Evolutionary conservation across 1,284 basidiomycete species (phyloP).

Genomic region (Marasmius sp.): DNA sequence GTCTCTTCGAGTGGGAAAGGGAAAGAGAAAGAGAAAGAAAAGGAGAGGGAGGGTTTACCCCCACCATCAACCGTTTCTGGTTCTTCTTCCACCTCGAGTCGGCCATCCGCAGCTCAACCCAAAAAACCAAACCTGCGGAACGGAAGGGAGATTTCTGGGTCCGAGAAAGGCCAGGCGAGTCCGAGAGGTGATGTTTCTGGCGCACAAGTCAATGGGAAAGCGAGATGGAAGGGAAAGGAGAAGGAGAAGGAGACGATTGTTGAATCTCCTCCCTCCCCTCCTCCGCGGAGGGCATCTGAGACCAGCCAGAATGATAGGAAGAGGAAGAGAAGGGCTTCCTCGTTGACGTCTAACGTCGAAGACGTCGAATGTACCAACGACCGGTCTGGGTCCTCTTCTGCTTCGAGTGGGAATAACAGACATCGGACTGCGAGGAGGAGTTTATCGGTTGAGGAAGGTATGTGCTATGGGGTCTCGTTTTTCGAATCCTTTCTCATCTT

Average conservation of each 20-base stretch:
- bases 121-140: not conserved
- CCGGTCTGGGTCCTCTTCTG: not conserved
- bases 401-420: not conserved
- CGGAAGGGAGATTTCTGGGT: not conserved
- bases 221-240: not conserved
- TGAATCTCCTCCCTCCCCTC: not conserved
- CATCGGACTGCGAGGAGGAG: not conserved
- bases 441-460: too few species aligned
- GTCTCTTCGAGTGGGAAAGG: not conserved
- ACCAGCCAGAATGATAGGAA: not conserved
- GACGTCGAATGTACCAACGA: too few species aligned
- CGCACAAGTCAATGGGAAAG: not conserved
- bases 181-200: not conserved
- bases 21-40: too few species aligned
- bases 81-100: not conserved
- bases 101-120: not conserved
- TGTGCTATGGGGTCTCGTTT: not conserved
- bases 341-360: not conserved
- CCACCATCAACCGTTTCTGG: not conserved
- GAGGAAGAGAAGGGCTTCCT: not conserved
- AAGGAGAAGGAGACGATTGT: not conserved
- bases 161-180: too few species aligned
- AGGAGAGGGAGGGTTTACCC: not conserved
- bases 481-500: not conserved
- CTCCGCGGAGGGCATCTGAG: not conserved